Evolutionary conservation across 208 protist species (phyloP).

Genomic region (Trypanosoma mega): DNA sequence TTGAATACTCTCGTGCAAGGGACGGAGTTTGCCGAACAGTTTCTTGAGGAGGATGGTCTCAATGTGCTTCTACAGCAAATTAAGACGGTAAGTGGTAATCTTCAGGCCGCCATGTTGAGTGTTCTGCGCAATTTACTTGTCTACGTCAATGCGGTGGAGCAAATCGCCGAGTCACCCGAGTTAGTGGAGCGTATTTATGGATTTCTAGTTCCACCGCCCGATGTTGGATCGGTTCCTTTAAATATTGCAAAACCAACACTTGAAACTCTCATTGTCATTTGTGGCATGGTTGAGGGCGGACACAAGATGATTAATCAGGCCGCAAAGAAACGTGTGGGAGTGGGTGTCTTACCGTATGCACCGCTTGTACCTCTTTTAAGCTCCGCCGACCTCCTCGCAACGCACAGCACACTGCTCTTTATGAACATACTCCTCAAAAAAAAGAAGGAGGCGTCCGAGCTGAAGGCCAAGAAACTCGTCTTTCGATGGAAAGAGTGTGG

Average conservation of each 20-base stretch:
- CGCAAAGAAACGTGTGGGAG: constrained; percentile 27
- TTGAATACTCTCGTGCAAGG: constrained; percentile 20
- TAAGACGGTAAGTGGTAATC: constrained; percentile 20
- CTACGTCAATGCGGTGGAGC: constrained; percentile 42
- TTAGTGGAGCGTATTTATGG: constrained; percentile 38
- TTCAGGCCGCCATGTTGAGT: constrained; percentile 30
- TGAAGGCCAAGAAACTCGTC: constrained; percentile 35
- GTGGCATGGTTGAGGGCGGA: constrained; percentile 27
- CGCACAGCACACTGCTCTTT: constrained; percentile 32
- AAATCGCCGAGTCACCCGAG: constrained; percentile 31
- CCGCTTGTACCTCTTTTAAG: constrained; percentile 28
- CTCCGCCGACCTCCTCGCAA: constrained; percentile 25
- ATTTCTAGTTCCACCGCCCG: constrained; percentile 23
- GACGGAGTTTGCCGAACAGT: constrained; percentile 37
- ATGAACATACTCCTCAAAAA: constrained; percentile 42
- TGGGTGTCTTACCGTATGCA: constrained; percentile 26
- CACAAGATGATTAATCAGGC: constrained; percentile 35
- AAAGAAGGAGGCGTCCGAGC: constrained; percentile 22
- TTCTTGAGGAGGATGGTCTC: constrained; percentile 35
- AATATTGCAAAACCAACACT: constrained; percentile 40
- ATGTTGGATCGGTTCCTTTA: constrained; percentile 13
- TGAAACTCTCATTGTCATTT: constrained; percentile 39
- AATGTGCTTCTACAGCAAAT: constrained; percentile 28
- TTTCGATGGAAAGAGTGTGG: constrained; percentile 38
- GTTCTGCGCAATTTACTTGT: constrained; percentile 31